phyloP scores from a whole-genome alignment of 495 filamentous ascomycete species.

The Cryomyces minteri region DNA sequence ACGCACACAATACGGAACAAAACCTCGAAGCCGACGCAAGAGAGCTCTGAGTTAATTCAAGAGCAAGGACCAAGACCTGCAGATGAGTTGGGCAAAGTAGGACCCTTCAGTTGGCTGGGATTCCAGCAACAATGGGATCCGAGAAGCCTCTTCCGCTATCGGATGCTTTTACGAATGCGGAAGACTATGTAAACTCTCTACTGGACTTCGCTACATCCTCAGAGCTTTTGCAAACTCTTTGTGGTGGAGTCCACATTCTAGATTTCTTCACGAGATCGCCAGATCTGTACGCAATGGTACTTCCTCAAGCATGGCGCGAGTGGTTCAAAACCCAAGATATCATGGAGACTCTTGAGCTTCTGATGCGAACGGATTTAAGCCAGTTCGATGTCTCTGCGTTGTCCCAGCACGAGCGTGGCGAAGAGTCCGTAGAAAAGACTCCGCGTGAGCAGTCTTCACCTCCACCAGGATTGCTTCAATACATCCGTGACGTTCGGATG shows the following conservation, averaged over 20 bases:
- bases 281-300: constrained; percentile 50
- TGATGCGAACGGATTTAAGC: constrained; percentile 55
- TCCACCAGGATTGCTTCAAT: constrained; percentile 49
- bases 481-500: constrained; percentile 53
- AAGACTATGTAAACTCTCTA: constrained; percentile 62
- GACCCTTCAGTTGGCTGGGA: not conserved
- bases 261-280: constrained; percentile 83
- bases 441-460: constrained; percentile 38
- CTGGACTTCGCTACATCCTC: constrained; percentile 57
- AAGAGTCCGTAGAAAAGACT: not conserved
- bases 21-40: not conserved
- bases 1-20: not conserved
- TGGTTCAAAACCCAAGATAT: constrained; percentile 55
- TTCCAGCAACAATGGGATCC: constrained; percentile 26
- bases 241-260: constrained; percentile 85
- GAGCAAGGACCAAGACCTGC: not conserved
- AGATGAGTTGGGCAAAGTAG: not conserved
- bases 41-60: not conserved
- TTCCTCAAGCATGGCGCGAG: constrained; percentile 62
- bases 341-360: constrained; percentile 55
- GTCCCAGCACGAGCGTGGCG: not conserved
- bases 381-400: constrained; percentile 12
- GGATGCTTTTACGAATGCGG: constrained; percentile 33
- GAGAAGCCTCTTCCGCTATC: constrained; percentile 36
- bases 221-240: constrained; percentile 63